These are phyloP conservation scores for Lactifluus subvellereus DNA, from an alignment of 768 basidiomycete species.

Conservation along the genomic window DNA sequence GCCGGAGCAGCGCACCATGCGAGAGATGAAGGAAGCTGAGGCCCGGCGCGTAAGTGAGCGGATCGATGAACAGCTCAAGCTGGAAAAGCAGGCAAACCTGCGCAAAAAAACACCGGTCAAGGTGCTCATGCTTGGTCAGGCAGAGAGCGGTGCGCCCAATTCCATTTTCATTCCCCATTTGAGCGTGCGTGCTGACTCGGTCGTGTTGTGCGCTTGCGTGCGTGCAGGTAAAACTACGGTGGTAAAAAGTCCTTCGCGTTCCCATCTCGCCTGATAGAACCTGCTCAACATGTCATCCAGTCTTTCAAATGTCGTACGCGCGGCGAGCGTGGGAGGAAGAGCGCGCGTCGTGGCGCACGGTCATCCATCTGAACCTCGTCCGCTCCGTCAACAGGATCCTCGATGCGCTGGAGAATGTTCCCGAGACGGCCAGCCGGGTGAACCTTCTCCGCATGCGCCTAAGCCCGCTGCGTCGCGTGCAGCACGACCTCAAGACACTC, in stretches of 20 bases:
- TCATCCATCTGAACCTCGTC: slow-evolving; percentile 60
- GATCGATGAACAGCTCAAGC: slow-evolving; percentile 27
- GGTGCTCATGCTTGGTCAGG: slow-evolving; percentile 27
- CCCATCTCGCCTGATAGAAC: not conserved
- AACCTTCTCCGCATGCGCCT: slow-evolving; percentile 25
- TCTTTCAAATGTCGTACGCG: slow-evolving; percentile 14
- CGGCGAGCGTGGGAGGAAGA: slow-evolving; percentile 48
- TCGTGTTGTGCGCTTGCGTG: not conserved
- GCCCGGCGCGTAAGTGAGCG: slow-evolving; percentile 26
- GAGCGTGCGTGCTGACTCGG: not conserved
- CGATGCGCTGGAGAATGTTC: slow-evolving; percentile 32
- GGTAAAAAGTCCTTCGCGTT: slow-evolving; percentile 9
- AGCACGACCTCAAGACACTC: slow-evolving; percentile 11
- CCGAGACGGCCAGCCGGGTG: not conserved
- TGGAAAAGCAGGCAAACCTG: slow-evolving; percentile 16
- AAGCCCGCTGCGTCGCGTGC: slow-evolving; percentile 32
- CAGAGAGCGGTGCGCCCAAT: slow-evolving; percentile 16
- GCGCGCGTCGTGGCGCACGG: slow-evolving; percentile 71
- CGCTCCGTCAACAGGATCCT: slow-evolving; percentile 40
- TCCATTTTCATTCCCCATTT: not conserved
- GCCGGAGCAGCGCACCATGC: slow-evolving; percentile 22
- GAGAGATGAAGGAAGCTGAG: slow-evolving; percentile 25
- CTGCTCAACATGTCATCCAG: not conserved
- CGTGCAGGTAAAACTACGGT: slow-evolving; percentile 7
- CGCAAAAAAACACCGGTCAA: slow-evolving; percentile 25